Percentiles rank a stretch among this genome's conserved stretches.
These are phyloP conservation scores for Manihot esculenta DNA, from an alignment of 441 rosid species.

Conservation along the genomic window DNA sequence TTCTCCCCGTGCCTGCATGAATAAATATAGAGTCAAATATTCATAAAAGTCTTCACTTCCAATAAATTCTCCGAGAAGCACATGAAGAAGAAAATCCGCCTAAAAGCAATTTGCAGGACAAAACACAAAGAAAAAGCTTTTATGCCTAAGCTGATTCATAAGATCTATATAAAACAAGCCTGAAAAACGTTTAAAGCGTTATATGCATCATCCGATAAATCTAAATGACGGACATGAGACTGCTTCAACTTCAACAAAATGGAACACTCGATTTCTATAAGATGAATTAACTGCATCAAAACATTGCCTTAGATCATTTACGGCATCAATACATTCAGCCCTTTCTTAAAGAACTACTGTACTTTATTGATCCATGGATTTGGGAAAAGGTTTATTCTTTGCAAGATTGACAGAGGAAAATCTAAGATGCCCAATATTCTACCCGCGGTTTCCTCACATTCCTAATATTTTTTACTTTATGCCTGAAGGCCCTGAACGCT, in stretches of 20 bases:
- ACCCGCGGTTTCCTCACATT: background rate
- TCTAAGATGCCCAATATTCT: background rate
- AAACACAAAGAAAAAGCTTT: background rate
- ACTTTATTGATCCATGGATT: background rate
- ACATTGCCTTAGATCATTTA: background rate
- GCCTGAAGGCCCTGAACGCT: background rate
- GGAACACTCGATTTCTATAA: background rate
- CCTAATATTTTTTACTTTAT: background rate
- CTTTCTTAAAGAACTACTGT: background rate
- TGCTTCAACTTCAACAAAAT: background rate
- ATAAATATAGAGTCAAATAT: background rate
- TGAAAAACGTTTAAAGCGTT: background rate
- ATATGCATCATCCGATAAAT: background rate
- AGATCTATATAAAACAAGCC: background rate
- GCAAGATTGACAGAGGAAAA: background rate
- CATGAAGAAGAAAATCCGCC: background rate
- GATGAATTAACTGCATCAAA: background rate
- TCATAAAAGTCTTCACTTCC: background rate
- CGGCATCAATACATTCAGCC: background rate
- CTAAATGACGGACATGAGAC: background rate
- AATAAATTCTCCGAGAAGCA: background rate
- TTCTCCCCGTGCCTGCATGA: conserved; percentile 77
- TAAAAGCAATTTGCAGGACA: background rate
- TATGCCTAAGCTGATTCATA: background rate
- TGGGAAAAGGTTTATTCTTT: background rate